Base-by-base conservation (phyloP, 2,329 filamentous ascomycete genomes). In the Aurifilum marmelostoma region DNA sequence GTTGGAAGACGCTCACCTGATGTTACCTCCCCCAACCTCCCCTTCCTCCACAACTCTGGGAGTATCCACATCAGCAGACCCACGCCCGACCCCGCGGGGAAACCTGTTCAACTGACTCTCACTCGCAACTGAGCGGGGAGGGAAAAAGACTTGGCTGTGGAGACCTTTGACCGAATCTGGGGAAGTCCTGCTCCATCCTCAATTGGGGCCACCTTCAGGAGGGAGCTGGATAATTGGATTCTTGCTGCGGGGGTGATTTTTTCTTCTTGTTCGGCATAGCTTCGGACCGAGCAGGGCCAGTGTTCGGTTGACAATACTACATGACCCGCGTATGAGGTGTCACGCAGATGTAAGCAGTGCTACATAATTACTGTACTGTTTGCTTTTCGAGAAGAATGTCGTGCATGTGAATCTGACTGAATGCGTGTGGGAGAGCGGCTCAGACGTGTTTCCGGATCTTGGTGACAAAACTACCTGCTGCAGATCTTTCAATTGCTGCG, bases 251-350 rank as follows among this genome's bases (percentile, higher is more conserved):
- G n/a, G 4, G 4, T 34, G 4, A 4, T 34, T 34, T 34, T 34
- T 8, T 37, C 24, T 37, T 47, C 21, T 29, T 27, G 11, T 39
- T 72, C 71, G 71, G 71, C 64, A 39, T 63, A 67, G 61, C 66
- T 71, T 72, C 60, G 67, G 69, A 29, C 67, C 71, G 71, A 72
- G 66, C 37, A 68, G 11, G 41, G 8, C 67, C 66, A 66, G 29
- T 43, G 29, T 62, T 32, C 9, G 8, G 34, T 61, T 54, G 50
- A 70, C 21, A 21, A 9, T 47, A n/a, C 43, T 47, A 21, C 43
- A 21, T n/a, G 16, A 32, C 24, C 54, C 27, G 24, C 7, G 9
- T 6, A 39, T 27, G 54, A 24, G 18, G 29, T 32, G 27, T 32
- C 6, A 2, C n/a, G 3, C 21, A 47, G 43, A 8, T 47, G 43